phyloP scores from a whole-genome alignment of 371 early-diverging fungal species.

The Lichtheimia corymbifera region DNA sequence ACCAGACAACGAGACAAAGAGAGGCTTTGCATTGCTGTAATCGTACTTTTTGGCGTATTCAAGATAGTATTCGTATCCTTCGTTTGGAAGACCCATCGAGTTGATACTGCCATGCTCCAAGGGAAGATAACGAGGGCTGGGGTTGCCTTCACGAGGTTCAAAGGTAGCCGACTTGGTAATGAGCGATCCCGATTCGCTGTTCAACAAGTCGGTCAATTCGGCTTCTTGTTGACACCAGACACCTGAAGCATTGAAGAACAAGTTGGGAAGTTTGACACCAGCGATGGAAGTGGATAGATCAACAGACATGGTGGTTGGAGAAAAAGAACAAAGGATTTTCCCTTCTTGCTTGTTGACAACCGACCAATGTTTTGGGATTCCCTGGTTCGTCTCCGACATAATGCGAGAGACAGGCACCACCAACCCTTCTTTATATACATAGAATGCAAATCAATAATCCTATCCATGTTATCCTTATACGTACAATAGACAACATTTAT shows the following conservation, averaged over 20 bases:
- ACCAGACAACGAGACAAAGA: constrained; percentile 52
- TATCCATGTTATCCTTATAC: not conserved
- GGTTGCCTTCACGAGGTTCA: constrained; percentile 46
- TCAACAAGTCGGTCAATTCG: constrained; percentile 39
- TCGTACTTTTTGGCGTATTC: constrained; percentile 45
- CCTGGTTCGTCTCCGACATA: not conserved
- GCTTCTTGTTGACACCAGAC: constrained; percentile 46
- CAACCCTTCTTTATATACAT: not conserved
- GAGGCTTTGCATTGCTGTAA: constrained; percentile 40
- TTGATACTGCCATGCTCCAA: constrained; percentile 49
- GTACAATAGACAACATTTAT: not conserved
- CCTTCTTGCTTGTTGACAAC: no score
- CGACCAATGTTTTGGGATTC: not conserved
- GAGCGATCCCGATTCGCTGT: constrained; percentile 48
- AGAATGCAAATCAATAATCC: no score
- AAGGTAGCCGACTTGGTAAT: constrained; percentile 53
- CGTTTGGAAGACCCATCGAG: constrained; percentile 55
- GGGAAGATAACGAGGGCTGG: constrained; percentile 45
- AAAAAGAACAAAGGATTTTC: not conserved
- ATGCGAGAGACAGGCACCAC: not conserved
- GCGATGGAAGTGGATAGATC: constrained; percentile 51
- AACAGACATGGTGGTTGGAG: constrained; percentile 28
- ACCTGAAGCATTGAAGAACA: constrained; percentile 53
- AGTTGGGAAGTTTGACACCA: constrained; percentile 45
- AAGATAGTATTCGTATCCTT: constrained; percentile 49